Percentiles rank a stretch among this genome's conserved stretches.
phyloP scores from a whole-genome alignment of 2,329 filamentous ascomycete species.

The Magnaporthiopsis rhizophila region DNA sequence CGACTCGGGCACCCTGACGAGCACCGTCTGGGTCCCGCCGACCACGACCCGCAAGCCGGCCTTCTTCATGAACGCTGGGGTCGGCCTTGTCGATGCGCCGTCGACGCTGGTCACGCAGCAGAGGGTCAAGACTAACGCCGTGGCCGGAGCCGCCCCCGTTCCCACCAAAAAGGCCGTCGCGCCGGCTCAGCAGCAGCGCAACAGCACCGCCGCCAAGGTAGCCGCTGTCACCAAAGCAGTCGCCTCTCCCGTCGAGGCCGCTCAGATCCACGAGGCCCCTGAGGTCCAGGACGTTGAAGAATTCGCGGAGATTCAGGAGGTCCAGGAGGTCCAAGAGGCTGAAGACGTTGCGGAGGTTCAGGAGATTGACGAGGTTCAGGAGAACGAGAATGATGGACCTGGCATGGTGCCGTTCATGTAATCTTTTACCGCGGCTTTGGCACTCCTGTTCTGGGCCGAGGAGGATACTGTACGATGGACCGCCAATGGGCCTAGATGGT shows the following conservation, averaged over 20 bases:
- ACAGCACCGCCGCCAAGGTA: too few relatives aligned
- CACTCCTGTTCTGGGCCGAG: neutral
- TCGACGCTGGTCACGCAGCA: neutral
- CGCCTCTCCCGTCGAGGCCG: too few relatives aligned
- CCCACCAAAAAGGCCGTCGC: too few relatives aligned
- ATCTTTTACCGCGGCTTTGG: neutral
- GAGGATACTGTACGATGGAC: neutral
- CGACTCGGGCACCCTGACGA: neutral
- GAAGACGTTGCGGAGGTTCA: too few relatives aligned
- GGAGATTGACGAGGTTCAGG: neutral
- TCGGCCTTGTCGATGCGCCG: neutral
- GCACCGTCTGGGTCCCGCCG: neutral
- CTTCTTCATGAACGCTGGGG: neutral
- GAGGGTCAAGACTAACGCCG: neutral
- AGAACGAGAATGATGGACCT: neutral
- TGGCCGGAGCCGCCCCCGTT: too few relatives aligned
- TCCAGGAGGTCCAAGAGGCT: too few relatives aligned
- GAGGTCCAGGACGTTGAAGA: too few relatives aligned
- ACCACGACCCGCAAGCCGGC: neutral
- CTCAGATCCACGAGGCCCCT: too few relatives aligned
- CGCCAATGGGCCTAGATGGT: neutral
- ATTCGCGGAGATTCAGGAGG: too few relatives aligned
- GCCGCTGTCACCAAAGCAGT: too few relatives aligned
- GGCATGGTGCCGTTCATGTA: neutral
- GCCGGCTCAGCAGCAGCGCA: too few relatives aligned